A percentile compares a stretch with the other conserved stretches of the same genome.
Conservation (phyloP, 352 stramenopile genomes). For the Globisporangium spinosum region DNA sequence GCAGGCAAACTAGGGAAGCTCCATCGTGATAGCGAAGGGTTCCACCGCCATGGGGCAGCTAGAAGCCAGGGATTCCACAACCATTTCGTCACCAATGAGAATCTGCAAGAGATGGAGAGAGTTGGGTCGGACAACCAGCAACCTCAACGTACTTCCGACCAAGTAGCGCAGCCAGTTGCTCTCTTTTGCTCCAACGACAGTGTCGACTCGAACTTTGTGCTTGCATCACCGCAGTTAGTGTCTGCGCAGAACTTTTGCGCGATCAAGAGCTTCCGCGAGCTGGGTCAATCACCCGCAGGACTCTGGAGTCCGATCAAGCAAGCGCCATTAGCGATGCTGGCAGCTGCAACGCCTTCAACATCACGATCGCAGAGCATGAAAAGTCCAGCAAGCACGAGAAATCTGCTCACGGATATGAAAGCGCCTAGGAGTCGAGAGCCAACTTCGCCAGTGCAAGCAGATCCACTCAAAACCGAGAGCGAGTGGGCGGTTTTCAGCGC, state of each 20-base stretch:
- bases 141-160: background rate
- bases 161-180: constrained; percentile 27
- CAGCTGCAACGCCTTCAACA: background rate
- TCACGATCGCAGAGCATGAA: background rate
- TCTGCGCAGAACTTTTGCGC: constrained; percentile 57
- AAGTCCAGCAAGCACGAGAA: background rate
- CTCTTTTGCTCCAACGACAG: constrained; percentile 55
- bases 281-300: constrained; percentile 21
- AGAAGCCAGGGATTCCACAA: constrained; percentile 61
- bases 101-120: constrained; percentile 17
- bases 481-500: constrained; percentile 14
- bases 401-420: background rate
- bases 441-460: background rate
- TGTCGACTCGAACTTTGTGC: constrained; percentile 69
- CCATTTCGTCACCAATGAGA: constrained; percentile 29
- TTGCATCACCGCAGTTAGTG: constrained; percentile 43
- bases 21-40: constrained; percentile 47
- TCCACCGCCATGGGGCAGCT: constrained; percentile 48
- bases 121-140: constrained; percentile 4
- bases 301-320: constrained; percentile 48
- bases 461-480: background rate
- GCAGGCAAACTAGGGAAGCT: constrained; percentile 36
- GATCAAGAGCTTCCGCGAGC: constrained; percentile 27
- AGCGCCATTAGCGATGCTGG: constrained; percentile 20
- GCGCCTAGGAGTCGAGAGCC: background rate